Percentiles rank a stretch among this genome's conserved stretches.
Evolutionary conservation across 495 filamentous ascomycete genomes (phyloP).

Genomic region (Neurospora sp.): DNA sequence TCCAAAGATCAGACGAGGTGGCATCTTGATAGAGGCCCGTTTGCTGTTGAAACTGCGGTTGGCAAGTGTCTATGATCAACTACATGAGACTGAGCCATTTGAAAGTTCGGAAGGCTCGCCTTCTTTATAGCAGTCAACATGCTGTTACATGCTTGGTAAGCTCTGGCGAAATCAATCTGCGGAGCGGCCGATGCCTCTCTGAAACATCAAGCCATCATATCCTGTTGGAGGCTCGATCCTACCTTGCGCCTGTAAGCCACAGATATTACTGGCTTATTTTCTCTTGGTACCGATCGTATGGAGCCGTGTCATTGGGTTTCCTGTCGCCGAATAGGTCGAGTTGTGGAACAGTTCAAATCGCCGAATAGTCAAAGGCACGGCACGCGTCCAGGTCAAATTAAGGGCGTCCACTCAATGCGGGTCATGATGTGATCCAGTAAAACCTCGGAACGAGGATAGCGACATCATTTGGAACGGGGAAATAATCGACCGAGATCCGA

Average conservation of each 20-base stretch:
- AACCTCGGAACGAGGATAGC: not conserved
- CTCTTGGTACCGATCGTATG: not conserved
- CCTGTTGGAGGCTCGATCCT: not conserved
- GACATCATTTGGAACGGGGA: not conserved
- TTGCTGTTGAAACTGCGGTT: not conserved
- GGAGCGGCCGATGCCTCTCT: not conserved
- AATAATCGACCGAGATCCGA: not conserved
- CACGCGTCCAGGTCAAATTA: not conserved
- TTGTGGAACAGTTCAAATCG: too few species aligned
- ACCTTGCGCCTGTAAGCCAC: not conserved
- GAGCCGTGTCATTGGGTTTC: not conserved
- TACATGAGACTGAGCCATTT: not conserved
- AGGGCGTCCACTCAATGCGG: not conserved
- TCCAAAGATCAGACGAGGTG: conserved; percentile 4
- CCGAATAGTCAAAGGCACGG: not conserved
- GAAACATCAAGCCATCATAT: not conserved
- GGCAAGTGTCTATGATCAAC: not conserved
- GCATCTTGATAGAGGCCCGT: not conserved
- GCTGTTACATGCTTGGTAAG: not conserved
- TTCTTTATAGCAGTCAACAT: not conserved
- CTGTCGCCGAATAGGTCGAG: not conserved
- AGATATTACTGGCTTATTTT: not conserved
- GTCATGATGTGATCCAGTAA: not conserved
- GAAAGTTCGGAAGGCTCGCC: not conserved
- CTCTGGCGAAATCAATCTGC: not conserved